These are phyloP conservation scores for Spencermartinsiella europaea DNA, from an alignment of 805 yeast genomes.

Conservation along the genomic window DNA sequence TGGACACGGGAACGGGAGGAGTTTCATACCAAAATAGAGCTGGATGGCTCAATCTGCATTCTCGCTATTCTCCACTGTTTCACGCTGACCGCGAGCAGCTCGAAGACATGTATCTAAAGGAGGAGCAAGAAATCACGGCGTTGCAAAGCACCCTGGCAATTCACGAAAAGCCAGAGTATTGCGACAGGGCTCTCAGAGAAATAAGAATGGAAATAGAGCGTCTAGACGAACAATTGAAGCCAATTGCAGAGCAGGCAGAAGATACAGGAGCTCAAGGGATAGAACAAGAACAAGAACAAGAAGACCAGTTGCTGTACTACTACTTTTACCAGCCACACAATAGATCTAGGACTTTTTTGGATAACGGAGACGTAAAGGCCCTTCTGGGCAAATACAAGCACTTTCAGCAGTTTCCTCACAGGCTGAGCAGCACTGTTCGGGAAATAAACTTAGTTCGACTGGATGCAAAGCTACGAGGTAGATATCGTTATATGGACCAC, in stretches of 20 bases:
- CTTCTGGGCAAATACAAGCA: conserved; percentile 5
- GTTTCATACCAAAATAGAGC: background rate
- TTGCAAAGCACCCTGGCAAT: background rate
- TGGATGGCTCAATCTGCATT: background rate
- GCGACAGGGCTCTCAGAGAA: background rate
- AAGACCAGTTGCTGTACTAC: conserved; percentile 3
- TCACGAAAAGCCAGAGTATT: background rate
- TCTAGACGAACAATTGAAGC: background rate
- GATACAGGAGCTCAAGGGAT: background rate
- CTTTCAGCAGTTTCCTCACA: conserved; percentile 7
- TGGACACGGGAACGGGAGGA: background rate
- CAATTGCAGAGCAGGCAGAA: background rate
- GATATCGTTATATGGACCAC: conserved; percentile 11
- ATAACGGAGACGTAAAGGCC: conserved; percentile 6
- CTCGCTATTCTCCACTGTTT: background rate
- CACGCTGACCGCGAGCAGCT: background rate
- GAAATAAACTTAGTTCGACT: background rate
- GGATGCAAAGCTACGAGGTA: background rate
- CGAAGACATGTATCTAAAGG: background rate
- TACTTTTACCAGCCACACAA: conserved; percentile 12
- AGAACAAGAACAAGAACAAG: background rate
- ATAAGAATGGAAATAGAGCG: background rate
- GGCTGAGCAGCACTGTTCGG: background rate
- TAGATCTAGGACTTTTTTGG: conserved; percentile 5
- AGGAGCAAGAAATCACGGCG: background rate